Evolutionary conservation across 2,329 filamentous ascomycete species (phyloP), one percentile per base, ranked within the genome.

Genomic region (Botrytis byssoidea): DNA sequence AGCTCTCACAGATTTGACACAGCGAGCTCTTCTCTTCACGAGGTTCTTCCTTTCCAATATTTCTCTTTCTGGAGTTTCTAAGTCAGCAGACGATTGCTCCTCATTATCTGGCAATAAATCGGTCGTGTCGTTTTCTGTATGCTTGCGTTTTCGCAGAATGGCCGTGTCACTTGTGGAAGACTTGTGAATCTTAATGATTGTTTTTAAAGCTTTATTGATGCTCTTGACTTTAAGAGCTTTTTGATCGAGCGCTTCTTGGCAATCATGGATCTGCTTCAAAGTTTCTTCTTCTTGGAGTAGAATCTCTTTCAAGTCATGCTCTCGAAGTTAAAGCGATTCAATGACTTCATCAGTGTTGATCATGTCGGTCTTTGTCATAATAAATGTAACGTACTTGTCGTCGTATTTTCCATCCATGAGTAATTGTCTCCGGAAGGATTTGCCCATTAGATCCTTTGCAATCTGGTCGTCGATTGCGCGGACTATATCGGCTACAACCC

Each of bases 331-430:
- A 0, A 72, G 12, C 0, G 63, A 72, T 3, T 20, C 5, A 0
- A 72, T 46, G 0, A 68, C 70, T 7, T 72, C 61, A 1, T 44
- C 35, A 9, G 2, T 72, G 9, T 68, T 67, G 63, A 68, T 72
- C 1, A 68, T 68, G 1, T 68, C 70, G 0, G 70, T 72, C 3
- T 72, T 72, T 1, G 70, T 48, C 48, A 68, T 68, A 0, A 72
- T 42, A 7, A 72, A 72, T 1, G 70, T 72, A 1, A 72, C 37
- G 9, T 59, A 68, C 1, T 59, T n/a, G 1, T 25, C 25, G 4
- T 68, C 70, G 9, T 72, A 72, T 12, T 68, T 72, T 0, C 70
- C 61, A 29, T 72, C 63, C 70, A 72, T 72, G 16, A 72, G 42
- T 16, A 72, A 3, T 35, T 72, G 63, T 18, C 70, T 68, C 1